Conservation (phyloP, 208 protist genomes). For the Leishmania aethiopica region DNA sequence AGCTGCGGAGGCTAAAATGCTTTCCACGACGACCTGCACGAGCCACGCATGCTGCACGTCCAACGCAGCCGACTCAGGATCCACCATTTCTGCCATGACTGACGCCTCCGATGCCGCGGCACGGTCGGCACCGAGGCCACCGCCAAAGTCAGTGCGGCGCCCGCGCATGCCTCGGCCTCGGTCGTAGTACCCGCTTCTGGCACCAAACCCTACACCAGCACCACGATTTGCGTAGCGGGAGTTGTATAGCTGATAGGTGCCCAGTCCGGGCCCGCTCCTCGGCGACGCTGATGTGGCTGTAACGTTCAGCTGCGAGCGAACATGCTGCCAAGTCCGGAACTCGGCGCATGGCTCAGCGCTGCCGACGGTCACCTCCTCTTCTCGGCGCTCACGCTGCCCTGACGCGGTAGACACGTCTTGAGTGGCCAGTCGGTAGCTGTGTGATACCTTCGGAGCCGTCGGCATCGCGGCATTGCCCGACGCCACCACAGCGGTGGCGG, state of each 20-base stretch:
- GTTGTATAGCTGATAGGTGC: slow-evolving; percentile 16
- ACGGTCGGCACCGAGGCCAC: not conserved
- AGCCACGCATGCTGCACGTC: slow-evolving; percentile 36
- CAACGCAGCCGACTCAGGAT: slow-evolving; percentile 11
- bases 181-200: slow-evolving; percentile 16
- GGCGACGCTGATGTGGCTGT: not conserved
- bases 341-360: slow-evolving; percentile 23
- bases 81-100: slow-evolving; percentile 20
- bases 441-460: slow-evolving; percentile 7
- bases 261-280: not conserved
- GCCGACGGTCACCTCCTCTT: not conserved
- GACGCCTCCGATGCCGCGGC: not conserved
- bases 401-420: slow-evolving; percentile 10
- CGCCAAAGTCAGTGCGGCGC: slow-evolving; percentile 8
- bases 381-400: slow-evolving; percentile 16
- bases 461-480: not conserved
- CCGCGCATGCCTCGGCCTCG: slow-evolving; percentile 12
- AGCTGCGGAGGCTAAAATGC: slow-evolving; percentile 20
- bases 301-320: slow-evolving; percentile 25
- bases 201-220: not conserved
- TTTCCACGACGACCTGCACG: slow-evolving; percentile 34
- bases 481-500: not conserved
- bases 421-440: slow-evolving; percentile 26
- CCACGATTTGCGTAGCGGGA: slow-evolving; percentile 21
- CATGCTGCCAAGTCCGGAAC: slow-evolving; percentile 27